phyloP scores from a whole-genome alignment of 2,329 filamentous ascomycete species.

The Blastomyces emzantsi region DNA sequence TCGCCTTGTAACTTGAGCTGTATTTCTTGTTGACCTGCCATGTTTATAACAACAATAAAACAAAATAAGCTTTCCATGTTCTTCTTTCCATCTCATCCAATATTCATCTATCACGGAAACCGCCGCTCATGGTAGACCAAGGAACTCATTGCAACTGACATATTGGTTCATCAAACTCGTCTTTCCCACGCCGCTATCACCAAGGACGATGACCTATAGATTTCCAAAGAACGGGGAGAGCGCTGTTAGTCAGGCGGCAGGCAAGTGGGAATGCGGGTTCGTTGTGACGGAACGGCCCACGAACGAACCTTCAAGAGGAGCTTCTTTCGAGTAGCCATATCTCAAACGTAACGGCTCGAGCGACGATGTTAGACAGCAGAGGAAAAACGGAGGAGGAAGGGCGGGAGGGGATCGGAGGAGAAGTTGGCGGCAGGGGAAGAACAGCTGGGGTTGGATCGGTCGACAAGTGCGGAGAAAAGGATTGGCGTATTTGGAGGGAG shows the following conservation, averaged over 20 bases:
- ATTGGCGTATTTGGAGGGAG: not conserved
- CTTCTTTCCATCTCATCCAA: not conserved
- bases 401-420: no score
- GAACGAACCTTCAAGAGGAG: constrained; percentile 69
- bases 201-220: constrained; percentile 87
- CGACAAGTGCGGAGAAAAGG: not conserved
- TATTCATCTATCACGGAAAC: not conserved
- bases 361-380: not conserved
- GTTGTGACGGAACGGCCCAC: constrained; percentile 14
- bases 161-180: constrained; percentile 99
- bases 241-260: constrained; percentile 12
- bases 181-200: constrained; percentile 98
- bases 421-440: not conserved
- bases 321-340: constrained; percentile 79
- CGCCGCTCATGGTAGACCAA: no score
- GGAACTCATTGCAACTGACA: constrained; percentile 51
- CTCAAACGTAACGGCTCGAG: constrained; percentile 1
- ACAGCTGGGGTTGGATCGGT: not conserved
- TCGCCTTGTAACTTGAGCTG: constrained; percentile 98
- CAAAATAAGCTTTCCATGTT: not conserved
- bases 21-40: constrained; percentile 98
- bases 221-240: constrained; percentile 11
- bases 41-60: not conserved
- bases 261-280: not conserved
- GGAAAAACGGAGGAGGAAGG: not conserved